Conservation (phyloP, 257 asterid species). For the Jacaranda mimosifolia region DNA sequence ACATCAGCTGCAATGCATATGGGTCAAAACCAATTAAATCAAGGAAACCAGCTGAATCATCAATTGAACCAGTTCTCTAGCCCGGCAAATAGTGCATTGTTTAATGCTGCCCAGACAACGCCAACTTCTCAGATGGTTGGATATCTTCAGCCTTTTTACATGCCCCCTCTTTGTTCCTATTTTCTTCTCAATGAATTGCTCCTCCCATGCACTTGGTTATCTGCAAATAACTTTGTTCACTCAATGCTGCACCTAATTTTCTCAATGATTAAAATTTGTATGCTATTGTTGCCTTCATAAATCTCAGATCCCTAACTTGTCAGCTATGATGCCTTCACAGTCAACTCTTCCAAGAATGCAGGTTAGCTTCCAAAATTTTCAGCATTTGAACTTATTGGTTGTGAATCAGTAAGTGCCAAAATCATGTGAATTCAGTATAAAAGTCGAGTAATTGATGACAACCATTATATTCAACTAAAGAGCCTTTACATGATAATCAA, state of each 20-base stretch:
- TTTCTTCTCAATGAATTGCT: constrained; percentile 13
- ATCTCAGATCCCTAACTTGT: constrained; percentile 89
- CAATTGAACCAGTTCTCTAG: constrained; percentile 87
- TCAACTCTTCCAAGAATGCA: constrained; percentile 79
- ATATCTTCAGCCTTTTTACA: constrained; percentile 28
- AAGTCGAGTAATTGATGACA: background rate
- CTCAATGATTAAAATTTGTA: constrained; percentile 22
- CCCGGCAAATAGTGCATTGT: constrained; percentile 84
- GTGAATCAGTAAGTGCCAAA: constrained; percentile 3
- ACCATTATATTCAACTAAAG: background rate
- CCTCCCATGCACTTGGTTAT: no score
- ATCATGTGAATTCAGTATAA: background rate
- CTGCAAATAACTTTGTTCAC: no score
- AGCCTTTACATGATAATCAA: constrained; percentile 16
- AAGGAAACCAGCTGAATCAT: constrained; percentile 93
- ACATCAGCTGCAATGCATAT: constrained; percentile 81
- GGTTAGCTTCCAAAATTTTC: constrained; percentile 54
- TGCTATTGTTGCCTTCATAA: constrained; percentile 28
- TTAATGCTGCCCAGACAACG: constrained; percentile 86
- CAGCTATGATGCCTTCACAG: constrained; percentile 93
- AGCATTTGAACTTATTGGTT: constrained; percentile 26
- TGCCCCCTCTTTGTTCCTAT: background rate
- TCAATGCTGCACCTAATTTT: constrained; percentile 10
- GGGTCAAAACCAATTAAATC: constrained; percentile 80
- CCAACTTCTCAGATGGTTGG: constrained; percentile 88